Base-by-base conservation (phyloP, 2,329 filamentous ascomycete species). In the Beauveria sp. region DNA sequence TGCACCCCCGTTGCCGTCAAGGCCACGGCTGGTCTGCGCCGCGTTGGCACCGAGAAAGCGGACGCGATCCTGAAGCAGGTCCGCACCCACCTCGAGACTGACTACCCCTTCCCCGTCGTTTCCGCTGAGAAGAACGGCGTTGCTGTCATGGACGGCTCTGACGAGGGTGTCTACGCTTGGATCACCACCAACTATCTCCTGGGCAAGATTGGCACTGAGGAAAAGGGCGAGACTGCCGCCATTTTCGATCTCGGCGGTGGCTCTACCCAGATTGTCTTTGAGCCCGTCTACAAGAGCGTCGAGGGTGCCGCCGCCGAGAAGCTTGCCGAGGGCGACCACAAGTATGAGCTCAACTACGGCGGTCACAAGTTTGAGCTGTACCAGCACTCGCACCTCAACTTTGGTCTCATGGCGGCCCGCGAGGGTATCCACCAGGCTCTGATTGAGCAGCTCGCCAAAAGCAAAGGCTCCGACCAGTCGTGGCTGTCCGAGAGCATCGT, bases 131-230 rank as follows among this genome's bases (percentile, higher is more conserved):
- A 93, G 67, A 86, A 90, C 60, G 94, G 96, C 61, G 91, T 99
- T 30, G 85, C 92, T 64, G 96, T 99, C 73, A 99, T 99, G 94
- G 92, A 96, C 69, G 94, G 94, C 64, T 92, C 90, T 55, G 90
- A 97, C 70, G 94, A 99, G 78, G 94, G 94, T 72, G 93, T 99
- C 34, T 99, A 96, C 72, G 96, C 94, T 58, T 99, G 94, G 94
- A 96, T 99, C 73, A 99, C 94, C 7, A 94, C 92, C 66, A 99
- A 99, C 81, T 99, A 99, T 76, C 88, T 99, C 46, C 85, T 99
- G 26, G 93, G 93, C 70, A 97, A 97, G 79, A 97, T 99, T 74
- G 94, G 94, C 63, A 90, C 90, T 12, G 90, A 92, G 2, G 93
- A 97, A 72, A 86, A 92, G 73, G 91, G 85, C 64, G 89, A 91